Evolutionary conservation across 768 basidiomycete species (phyloP).

Genomic region (Pleurotus salmoneostramineus): DNA sequence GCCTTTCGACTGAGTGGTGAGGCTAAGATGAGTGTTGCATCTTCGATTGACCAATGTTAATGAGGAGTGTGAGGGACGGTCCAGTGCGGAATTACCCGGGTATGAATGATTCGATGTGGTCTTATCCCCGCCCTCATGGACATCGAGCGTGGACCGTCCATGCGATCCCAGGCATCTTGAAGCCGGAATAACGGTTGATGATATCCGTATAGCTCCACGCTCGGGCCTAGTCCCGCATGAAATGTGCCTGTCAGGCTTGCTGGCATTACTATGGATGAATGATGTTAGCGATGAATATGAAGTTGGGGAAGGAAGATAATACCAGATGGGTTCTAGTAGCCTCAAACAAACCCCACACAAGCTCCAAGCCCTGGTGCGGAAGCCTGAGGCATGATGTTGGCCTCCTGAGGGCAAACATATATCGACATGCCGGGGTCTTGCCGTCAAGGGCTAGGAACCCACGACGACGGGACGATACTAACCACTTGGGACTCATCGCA

Average conservation of each 20-base stretch:
- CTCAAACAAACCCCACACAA: not conserved
- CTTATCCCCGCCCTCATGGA: conserved; percentile 7
- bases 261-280: not conserved
- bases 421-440: conserved; percentile 4
- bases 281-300: not conserved
- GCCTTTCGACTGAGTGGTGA: not conserved
- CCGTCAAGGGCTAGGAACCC: not conserved
- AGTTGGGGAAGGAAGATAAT: not conserved
- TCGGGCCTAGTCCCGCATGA: not conserved
- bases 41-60: not conserved
- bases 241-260: not conserved
- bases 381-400: no score
- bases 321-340: not conserved
- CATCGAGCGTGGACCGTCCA: not conserved
- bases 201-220: not conserved
- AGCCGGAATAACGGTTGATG: not conserved
- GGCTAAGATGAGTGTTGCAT: not conserved
- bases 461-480: conserved; percentile 4
- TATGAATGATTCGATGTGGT: not conserved
- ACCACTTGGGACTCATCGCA: conserved; percentile 1
- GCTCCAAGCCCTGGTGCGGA: not conserved
- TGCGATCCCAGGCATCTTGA: not conserved
- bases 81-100: not conserved
- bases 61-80: not conserved
- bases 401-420: not conserved